These are phyloP conservation scores for Ambispora gerdemannii DNA, from an alignment of 192 early-diverging fungal genomes.

Conservation along the genomic window DNA sequence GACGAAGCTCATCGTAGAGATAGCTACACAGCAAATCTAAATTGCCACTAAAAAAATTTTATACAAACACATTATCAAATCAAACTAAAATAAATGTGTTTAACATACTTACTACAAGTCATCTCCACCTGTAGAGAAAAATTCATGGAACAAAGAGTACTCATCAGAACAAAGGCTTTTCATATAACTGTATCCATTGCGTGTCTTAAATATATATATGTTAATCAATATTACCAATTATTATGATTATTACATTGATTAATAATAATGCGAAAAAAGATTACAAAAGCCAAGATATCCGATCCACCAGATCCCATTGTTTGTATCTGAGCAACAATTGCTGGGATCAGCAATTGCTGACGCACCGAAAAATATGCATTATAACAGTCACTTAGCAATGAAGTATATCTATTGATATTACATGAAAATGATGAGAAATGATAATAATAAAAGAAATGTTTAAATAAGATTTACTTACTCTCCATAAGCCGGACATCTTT, in stretches of 20 bases:
- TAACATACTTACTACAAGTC: slow-evolving; percentile 64
- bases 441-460: background rate
- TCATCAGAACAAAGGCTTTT: slow-evolving; percentile 84
- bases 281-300: slow-evolving; percentile 58
- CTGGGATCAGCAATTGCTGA: slow-evolving; percentile 61
- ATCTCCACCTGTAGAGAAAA: slow-evolving; percentile 73
- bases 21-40: slow-evolving; percentile 70
- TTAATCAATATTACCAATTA: background rate
- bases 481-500: slow-evolving; percentile 58
- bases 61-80: background rate
- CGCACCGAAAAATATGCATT: slow-evolving; percentile 73
- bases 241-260: background rate
- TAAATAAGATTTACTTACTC: slow-evolving; percentile 57
- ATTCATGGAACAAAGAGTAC: slow-evolving; percentile 70
- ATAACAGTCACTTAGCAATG: slow-evolving; percentile 73
- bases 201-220: slow-evolving; percentile 44
- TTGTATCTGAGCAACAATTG: slow-evolving; percentile 61
- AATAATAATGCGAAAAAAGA: slow-evolving; percentile 17
- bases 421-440: background rate
- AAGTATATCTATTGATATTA: slow-evolving; percentile 50
- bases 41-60: slow-evolving; percentile 51
- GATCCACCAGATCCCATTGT: slow-evolving; percentile 50
- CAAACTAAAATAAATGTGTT: background rate
- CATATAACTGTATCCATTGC: slow-evolving; percentile 81
- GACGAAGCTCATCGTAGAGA: slow-evolving; percentile 83